Base-by-base conservation (phyloP, 192 early-diverging fungal genomes). In the Rhizophagus sp. region DNA sequence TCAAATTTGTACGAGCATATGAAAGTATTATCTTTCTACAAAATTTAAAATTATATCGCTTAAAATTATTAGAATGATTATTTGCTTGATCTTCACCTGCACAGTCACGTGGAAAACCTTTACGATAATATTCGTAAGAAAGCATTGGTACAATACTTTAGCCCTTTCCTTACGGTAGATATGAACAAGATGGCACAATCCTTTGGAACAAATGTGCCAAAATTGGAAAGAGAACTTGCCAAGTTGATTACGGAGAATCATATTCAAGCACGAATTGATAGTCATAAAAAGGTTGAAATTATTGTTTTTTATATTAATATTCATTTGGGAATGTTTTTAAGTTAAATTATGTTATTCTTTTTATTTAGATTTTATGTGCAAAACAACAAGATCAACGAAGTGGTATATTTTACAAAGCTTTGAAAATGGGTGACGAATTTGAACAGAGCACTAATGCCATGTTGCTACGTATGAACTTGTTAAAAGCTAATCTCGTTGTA, bases 131-230 rank as follows among this genome's bases (percentile, higher is more conserved):
- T 96, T 78, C 89, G 93, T 33, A 91, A 92, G 71, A 91, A 88
- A 80, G 95, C 95, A 0, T 77, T 96, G 36, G 85, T 95, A 13
- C 95, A 96, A 80, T 97, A 96, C 81, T 93, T 94, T 64, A 86
- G 80, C 25, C 96, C 96, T 27, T 97, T 94, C 83, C 80, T 89
- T 68, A 89, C 92, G 2, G 92, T 97, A 7, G 92, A 97, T 80
- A 76, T 97, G 85, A 86, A 88, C 22, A 86, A 88, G 62, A 96
- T 97, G 95, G 93, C 94, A 2, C 74, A 64, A 52, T 88, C 92
- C 22, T 95, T 97, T 83, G 87, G 88, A 30, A 90, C 89, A 0
- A 81, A 78, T 7, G 86, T 96, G 0, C 73, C 85, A 47, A 80
- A 84, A 3, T 67, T 96, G n/a, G 95, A 97, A 82, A 73, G 78